Conservation (phyloP, 2,329 filamentous ascomycete genomes). For the Zasmidium cellare region DNA sequence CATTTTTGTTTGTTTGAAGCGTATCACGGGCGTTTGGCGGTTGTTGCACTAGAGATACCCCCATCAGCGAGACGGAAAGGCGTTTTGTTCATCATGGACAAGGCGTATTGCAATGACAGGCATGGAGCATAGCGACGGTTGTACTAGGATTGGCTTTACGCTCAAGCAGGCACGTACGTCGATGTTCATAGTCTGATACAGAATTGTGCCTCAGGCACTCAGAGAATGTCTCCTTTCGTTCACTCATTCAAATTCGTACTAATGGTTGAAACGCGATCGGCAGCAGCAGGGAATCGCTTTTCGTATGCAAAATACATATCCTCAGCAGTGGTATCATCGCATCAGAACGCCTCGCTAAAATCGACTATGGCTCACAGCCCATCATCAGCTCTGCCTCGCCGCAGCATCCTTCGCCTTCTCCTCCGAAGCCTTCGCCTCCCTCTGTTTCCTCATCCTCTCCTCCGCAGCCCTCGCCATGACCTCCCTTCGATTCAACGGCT, state of each 20-base stretch:
- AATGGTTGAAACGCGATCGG: too few species aligned
- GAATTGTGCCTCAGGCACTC: too few species aligned
- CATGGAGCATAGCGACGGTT: not conserved
- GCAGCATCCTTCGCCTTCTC: conserved; percentile 40
- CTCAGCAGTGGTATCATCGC: not conserved
- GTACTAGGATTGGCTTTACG: not conserved
- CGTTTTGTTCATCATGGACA: not conserved
- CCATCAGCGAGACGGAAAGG: not conserved
- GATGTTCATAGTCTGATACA: not conserved
- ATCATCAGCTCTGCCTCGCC: conserved; percentile 1
- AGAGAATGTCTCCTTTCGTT: too few species aligned
- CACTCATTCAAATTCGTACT: too few species aligned
- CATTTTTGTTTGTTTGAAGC: not conserved
- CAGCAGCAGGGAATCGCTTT: too few species aligned
- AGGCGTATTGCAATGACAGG: not conserved
- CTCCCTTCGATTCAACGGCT: conserved; percentile 67
- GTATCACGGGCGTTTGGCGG: not conserved
- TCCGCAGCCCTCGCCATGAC: conserved; percentile 74
- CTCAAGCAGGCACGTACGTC: not conserved
- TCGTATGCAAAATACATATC: too few species aligned
- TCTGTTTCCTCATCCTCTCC: conserved; percentile 59
- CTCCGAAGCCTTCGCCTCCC: conserved; percentile 43
- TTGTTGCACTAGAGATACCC: not conserved
- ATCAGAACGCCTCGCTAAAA: conserved; percentile 3
- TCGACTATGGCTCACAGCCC: too few species aligned